Base-by-base conservation (phyloP, 768 basidiomycete genomes). In the Grammothele lineata region DNA sequence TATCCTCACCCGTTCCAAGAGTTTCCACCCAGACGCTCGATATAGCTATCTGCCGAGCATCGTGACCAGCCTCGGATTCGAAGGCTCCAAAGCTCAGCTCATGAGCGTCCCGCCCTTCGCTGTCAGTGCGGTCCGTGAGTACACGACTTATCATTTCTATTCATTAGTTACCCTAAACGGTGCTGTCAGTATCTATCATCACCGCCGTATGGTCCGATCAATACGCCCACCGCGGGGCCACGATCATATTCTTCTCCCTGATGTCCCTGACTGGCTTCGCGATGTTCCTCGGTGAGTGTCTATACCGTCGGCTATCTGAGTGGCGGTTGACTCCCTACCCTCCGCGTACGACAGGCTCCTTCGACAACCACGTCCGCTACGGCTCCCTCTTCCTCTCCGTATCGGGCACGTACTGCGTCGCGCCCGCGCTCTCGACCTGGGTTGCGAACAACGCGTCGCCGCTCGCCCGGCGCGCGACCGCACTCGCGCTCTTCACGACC, bases 271-370 rank as follows among this genome's bases (percentile, higher is more conserved):
- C 75, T 15, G 81, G 82, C 0, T 81, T 80, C 57, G 60, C 66
- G n/a, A 71, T 80, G 63, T 81, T 77, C 63, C 67, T 79, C 30
- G 71, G 80, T 78, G 51, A 22, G 72, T n/a, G n/a, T n/a, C n/a
- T n/a, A n/a, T n/a, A n/a, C n/a, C n/a, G n/a, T n/a, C n/a, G n/a
- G n/a, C n/a, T n/a, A n/a, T n/a, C n/a, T n/a, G n/a, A n/a, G n/a
- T n/a, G n/a, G n/a, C n/a, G n/a, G n/a, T n/a, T n/a, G n/a, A n/a
- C n/a, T n/a, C n/a, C n/a, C n/a, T n/a, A n/a, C n/a, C n/a, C n/a
- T n/a, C n/a, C n/a, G n/a, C n/a, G n/a, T n/a, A n/a, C n/a, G n/a
- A n/a, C n/a, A n/a, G n/a, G n/a, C n/a, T n/a, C n/a, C n/a, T n/a
- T n/a, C n/a, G n/a, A n/a, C n/a, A n/a, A n/a, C n/a, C n/a, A n/a